Evolutionary conservation across 371 early-diverging fungal species (phyloP).

Genomic region (Lichtheimia corymbifera): DNA sequence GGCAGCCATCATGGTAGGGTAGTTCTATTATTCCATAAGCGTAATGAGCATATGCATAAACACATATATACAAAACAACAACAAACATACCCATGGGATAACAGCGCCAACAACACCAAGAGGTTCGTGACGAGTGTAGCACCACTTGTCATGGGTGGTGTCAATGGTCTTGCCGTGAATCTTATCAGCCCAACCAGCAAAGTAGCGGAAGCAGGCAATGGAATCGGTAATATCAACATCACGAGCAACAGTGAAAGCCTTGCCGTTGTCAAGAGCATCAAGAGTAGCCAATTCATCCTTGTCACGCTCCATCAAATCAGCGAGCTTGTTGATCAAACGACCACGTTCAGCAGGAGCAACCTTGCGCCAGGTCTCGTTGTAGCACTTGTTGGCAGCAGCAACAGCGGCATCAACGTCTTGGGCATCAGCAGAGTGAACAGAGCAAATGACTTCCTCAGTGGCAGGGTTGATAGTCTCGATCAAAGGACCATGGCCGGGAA

Average conservation of each 20-base stretch:
- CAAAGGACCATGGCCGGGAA: slow-evolving; percentile 59
- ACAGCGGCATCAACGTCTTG: slow-evolving; percentile 80
- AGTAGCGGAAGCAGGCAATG: slow-evolving; percentile 74
- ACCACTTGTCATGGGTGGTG: slow-evolving; percentile 39
- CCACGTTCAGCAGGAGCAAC: slow-evolving; percentile 56
- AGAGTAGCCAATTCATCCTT: slow-evolving; percentile 71
- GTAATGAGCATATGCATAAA: neutral
- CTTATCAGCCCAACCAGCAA: slow-evolving; percentile 71
- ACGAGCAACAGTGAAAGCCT: slow-evolving; percentile 66
- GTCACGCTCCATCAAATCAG: slow-evolving; percentile 74
- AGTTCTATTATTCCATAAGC: slow-evolving; percentile 44
- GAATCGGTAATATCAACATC: slow-evolving; percentile 67
- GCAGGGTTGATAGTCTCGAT: slow-evolving; percentile 69
- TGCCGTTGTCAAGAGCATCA: slow-evolving; percentile 87
- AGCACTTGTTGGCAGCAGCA: slow-evolving; percentile 68
- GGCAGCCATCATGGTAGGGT: slow-evolving; percentile 75
- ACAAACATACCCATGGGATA: slow-evolving; percentile 44
- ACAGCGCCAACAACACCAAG: slow-evolving; percentile 82
- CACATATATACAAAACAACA: neutral
- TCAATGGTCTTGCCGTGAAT: slow-evolving; percentile 55
- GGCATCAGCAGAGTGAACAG: slow-evolving; percentile 69
- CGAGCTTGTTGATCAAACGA: slow-evolving; percentile 57
- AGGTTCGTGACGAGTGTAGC: slow-evolving; percentile 78
- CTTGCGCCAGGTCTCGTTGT: slow-evolving; percentile 68
- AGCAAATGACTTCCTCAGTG: slow-evolving; percentile 71